Conservation (phyloP, 768 basidiomycete species). For the Macrolepiota fuliginosa region DNA sequence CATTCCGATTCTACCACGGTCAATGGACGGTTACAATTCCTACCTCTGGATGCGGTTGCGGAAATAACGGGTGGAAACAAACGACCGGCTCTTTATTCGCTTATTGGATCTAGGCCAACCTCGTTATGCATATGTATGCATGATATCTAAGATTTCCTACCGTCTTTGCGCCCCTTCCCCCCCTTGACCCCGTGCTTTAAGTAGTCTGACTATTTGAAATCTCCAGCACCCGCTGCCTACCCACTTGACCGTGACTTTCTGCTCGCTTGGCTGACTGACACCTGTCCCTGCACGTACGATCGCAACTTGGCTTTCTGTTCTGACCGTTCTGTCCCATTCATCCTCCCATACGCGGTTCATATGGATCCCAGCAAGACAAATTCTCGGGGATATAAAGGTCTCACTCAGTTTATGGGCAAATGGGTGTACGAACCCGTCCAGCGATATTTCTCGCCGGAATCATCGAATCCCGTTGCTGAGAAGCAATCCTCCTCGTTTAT, state of each 20-base stretch:
- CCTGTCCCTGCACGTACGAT: neutral
- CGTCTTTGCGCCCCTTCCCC: neutral
- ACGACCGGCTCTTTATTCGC: neutral
- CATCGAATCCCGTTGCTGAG: neutral
- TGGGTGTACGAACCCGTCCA: conserved; percentile 3
- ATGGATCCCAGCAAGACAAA: neutral
- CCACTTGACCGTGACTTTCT: too few species aligned
- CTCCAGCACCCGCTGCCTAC: too few species aligned
- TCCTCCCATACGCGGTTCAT: neutral
- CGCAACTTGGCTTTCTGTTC: neutral
- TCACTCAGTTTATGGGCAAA: neutral
- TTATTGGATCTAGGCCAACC: neutral
- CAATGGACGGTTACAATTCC: too few species aligned
- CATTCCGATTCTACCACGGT: too few species aligned
- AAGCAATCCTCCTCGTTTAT: neutral
- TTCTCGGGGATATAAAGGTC: conserved; percentile 7
- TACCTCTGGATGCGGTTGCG: too few species aligned
- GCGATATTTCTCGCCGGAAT: neutral
- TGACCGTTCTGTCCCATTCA: neutral
- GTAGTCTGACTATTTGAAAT: neutral
- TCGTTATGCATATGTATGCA: neutral
- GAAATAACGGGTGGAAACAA: neutral
- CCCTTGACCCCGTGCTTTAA: neutral
- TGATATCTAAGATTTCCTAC: neutral
- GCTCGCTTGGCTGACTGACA: too few species aligned